These are phyloP conservation scores for Pseudognaphalium luteoalbum DNA, from an alignment of 129 eudicot species.

Conservation along the genomic window DNA sequence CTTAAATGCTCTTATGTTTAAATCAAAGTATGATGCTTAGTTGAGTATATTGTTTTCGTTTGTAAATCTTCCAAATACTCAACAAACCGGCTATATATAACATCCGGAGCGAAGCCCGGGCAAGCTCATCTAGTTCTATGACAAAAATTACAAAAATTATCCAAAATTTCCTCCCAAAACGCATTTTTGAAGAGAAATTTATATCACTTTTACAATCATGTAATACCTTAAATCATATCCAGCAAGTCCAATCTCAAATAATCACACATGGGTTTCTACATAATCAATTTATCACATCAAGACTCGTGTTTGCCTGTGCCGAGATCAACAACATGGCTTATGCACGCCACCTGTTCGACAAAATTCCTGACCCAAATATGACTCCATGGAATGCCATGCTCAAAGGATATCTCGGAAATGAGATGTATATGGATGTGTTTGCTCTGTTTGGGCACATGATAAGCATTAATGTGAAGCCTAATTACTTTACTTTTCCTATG, in stretches of 20 bases:
- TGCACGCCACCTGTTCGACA: constrained; percentile 71
- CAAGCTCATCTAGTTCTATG: too few relatives aligned
- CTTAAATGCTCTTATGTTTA: too few relatives aligned
- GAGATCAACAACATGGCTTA: constrained; percentile 29
- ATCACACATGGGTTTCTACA: constrained; percentile 45
- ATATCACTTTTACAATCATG: constrained; percentile 64
- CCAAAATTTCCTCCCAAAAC: constrained; percentile 28
- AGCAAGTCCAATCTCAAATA: constrained; percentile 58
- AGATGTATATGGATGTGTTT: constrained; percentile 37
- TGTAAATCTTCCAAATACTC: too few relatives aligned
- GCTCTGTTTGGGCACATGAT: constrained; percentile 50
- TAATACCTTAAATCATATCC: constrained; percentile 45
- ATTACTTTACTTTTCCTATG: constrained; percentile 65
- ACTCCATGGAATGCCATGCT: constrained; percentile 65
- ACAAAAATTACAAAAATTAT: constrained; percentile 48
- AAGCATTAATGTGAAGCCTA: constrained; percentile 44
- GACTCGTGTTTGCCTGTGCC: constrained; percentile 42
- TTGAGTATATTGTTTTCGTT: too few relatives aligned
- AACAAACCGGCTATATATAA: too few relatives aligned
- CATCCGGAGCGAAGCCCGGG: too few relatives aligned
- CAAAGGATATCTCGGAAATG: constrained; percentile 65
- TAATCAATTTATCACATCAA: constrained; percentile 46
- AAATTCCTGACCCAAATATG: constrained; percentile 46
- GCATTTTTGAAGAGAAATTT: constrained; percentile 52
- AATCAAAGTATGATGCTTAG: too few relatives aligned